Evolutionary conservation across 768 basidiomycete species (phyloP).

Genomic region (Lentinula lateritia): DNA sequence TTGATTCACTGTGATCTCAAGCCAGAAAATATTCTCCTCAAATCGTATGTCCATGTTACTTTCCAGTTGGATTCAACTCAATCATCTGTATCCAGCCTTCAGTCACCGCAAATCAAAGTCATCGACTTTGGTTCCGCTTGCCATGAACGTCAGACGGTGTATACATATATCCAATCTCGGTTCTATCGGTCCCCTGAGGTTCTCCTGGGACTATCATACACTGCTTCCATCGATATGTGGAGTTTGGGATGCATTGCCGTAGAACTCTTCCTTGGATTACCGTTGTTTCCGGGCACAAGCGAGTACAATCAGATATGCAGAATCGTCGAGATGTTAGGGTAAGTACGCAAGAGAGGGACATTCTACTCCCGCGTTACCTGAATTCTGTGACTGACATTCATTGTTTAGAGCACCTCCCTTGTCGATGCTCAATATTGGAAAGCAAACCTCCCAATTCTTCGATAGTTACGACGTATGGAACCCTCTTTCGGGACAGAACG

Average conservation of each 20-base stretch:
- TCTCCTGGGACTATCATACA: constrained; percentile 90
- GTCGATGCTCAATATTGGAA: constrained; percentile 94
- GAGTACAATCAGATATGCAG: constrained; percentile 98
- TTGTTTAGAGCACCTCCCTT: constrained; percentile 72
- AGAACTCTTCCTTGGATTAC: constrained; percentile 93
- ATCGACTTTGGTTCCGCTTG: constrained; percentile 99
- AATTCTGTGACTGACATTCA: not conserved
- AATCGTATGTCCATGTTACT: constrained; percentile 55
- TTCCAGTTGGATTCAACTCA: not conserved
- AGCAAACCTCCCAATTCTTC: constrained; percentile 93
- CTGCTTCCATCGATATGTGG: constrained; percentile 98
- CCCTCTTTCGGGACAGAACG: constrained; percentile 62
- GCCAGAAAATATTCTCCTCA: constrained; percentile 96
- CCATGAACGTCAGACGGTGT: constrained; percentile 98
- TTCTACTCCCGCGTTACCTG: not conserved
- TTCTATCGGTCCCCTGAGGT: constrained; percentile 99
- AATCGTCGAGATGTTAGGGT: constrained; percentile 99
- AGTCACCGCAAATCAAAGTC: constrained; percentile 97
- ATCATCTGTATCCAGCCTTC: constrained; percentile 49
- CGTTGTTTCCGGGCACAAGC: constrained; percentile 96
- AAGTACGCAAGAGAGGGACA: constrained; percentile 23
- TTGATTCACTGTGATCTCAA: constrained; percentile 98
- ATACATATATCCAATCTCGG: constrained; percentile 98
- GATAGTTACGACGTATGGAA: constrained; percentile 62
- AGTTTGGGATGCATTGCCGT: constrained; percentile 97